phyloP scores from a whole-genome alignment of 2,329 filamentous ascomycete species.

The Tolypocladium endophyticum region DNA sequence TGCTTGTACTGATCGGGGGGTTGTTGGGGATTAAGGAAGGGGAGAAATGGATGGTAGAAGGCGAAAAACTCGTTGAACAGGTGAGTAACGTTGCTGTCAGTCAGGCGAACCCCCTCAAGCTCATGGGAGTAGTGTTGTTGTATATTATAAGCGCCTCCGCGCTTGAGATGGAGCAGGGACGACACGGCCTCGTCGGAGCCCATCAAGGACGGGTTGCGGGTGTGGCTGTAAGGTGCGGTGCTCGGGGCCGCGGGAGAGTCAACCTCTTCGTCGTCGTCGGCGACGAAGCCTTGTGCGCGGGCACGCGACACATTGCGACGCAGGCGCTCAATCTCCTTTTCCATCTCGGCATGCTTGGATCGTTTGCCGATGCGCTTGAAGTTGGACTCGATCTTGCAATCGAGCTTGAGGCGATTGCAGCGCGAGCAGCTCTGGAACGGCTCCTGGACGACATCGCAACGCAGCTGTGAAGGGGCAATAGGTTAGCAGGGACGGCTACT shows the following conservation, averaged over 20 bases:
- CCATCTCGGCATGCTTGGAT: constrained; percentile 77
- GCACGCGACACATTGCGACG: constrained; percentile 52
- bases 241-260: constrained; percentile 44
- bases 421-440: constrained; percentile 69
- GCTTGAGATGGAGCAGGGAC: constrained; percentile 55
- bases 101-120: constrained; percentile 53
- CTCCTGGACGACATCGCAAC: constrained; percentile 75
- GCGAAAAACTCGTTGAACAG: constrained; percentile 68
- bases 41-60: constrained; percentile 67
- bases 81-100: constrained; percentile 49
- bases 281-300: constrained; percentile 44
- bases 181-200: constrained; percentile 60
- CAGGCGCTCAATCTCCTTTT: constrained; percentile 65
- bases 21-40: constrained; percentile 58
- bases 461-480: constrained; percentile 39
- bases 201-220: constrained; percentile 53
- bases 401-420: constrained; percentile 68
- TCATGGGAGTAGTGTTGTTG: constrained; percentile 49
- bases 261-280: constrained; percentile 46
- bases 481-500: neutral
- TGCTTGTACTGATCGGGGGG: constrained; percentile 64
- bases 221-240: constrained; percentile 47
- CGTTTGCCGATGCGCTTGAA: constrained; percentile 79
- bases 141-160: constrained; percentile 51
- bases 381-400: constrained; percentile 79